These are phyloP conservation scores for Trichoderma atrobrunneum DNA, from an alignment of 2,329 filamentous ascomycete species.

Conservation along the genomic window DNA sequence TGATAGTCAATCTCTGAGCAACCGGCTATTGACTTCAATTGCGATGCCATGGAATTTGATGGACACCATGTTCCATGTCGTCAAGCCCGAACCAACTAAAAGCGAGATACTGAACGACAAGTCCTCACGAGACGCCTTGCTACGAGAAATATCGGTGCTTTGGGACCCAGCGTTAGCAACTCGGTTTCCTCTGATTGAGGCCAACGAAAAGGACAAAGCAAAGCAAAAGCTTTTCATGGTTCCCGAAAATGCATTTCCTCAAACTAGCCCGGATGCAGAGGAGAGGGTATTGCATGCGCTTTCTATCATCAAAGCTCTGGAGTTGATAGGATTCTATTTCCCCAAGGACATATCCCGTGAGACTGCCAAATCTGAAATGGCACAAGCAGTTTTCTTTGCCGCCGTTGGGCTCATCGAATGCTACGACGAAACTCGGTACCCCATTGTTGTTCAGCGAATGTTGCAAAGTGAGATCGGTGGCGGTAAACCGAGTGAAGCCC, in stretches of 20 bases:
- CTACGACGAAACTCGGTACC: not conserved
- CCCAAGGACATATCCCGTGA: slow-evolving; percentile 11
- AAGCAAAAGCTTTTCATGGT: not conserved
- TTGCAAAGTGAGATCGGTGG: not conserved
- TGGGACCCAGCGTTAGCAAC: not conserved
- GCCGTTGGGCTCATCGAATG: not conserved
- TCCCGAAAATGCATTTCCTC: not conserved
- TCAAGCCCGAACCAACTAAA: not conserved
- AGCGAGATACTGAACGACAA: not conserved
- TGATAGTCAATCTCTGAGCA: not conserved
- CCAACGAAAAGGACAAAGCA: not conserved
- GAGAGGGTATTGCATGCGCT: not conserved
- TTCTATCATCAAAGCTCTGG: slow-evolving; percentile 10
- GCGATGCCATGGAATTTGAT: slow-evolving; percentile 13
- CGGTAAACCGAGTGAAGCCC: not conserved
- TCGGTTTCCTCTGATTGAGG: not conserved
- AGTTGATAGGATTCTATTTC: slow-evolving; percentile 5
- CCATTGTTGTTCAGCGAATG: not conserved
- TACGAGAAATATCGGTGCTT: not conserved
- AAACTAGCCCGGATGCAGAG: not conserved
- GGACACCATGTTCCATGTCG: not conserved
- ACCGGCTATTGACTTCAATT: not conserved
- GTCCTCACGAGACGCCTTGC: not conserved
- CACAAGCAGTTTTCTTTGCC: slow-evolving; percentile 13
- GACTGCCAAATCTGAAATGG: slow-evolving; percentile 12